Percentiles rank a stretch among this genome's conserved stretches.
phyloP scores from a whole-genome alignment of 1,284 basidiomycete species.

The Boletellus sp. region DNA sequence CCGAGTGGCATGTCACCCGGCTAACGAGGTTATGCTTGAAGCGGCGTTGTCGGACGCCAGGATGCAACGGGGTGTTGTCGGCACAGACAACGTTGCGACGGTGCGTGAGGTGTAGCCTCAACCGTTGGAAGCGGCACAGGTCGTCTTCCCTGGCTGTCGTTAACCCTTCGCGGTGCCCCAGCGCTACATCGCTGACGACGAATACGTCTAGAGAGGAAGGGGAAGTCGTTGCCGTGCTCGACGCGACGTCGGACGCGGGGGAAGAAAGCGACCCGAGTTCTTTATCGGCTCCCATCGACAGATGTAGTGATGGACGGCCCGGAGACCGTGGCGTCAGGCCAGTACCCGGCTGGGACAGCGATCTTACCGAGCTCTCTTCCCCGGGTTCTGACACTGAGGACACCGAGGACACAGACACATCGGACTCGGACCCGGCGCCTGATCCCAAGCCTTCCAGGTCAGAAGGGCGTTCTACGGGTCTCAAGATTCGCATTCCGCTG shows the following conservation, averaged over 20 bases:
- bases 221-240: not conserved
- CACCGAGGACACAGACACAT: not conserved
- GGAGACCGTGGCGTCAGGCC: not conserved
- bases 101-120: constrained; percentile 19
- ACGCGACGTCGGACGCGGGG: constrained; percentile 1
- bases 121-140: constrained; percentile 19
- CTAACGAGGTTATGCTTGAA: constrained; percentile 4
- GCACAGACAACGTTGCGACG: constrained; percentile 8
- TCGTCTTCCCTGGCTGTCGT: not conserved
- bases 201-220: not conserved
- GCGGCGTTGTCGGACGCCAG: constrained; percentile 15
- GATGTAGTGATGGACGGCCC: not conserved
- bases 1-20: not conserved
- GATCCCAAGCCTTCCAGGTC: not conserved
- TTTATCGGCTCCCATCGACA: not conserved
- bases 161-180: not conserved
- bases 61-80: constrained; percentile 14
- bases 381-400: constrained; percentile 14
- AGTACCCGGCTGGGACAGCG: constrained; percentile 31
- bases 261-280: not conserved
- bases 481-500: constrained; percentile 25
- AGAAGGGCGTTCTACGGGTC: not conserved
- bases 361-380: constrained; percentile 24
- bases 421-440: not conserved
- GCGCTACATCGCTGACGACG: not conserved